Conservation (phyloP, 192 early-diverging fungal species). For the Coemansia javaensis region DNA sequence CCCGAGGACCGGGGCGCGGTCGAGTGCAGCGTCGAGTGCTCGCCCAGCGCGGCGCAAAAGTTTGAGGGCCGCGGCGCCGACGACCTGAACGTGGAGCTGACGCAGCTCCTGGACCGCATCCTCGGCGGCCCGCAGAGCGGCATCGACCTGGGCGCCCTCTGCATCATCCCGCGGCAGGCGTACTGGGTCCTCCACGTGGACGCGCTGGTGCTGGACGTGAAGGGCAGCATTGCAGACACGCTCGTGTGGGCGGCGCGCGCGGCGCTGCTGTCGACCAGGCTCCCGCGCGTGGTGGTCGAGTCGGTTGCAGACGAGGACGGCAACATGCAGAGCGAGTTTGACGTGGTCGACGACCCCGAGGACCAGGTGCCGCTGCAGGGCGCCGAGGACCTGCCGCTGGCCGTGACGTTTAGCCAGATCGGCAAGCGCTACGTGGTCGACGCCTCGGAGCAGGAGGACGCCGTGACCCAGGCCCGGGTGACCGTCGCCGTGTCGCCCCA, state of each 20-base stretch:
- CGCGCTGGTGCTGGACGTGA: conserved; percentile 85
- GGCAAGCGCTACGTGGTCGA: conserved; percentile 81
- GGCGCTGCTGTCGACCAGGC: conserved; percentile 80
- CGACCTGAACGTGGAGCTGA: conserved; percentile 78
- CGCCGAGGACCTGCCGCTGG: conserved; percentile 71
- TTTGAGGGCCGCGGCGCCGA: conserved; percentile 76
- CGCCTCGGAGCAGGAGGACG: conserved; percentile 84
- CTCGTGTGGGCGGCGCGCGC: conserved; percentile 82
- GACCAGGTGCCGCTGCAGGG: conserved; percentile 76
- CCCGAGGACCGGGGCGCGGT: conserved; percentile 60
- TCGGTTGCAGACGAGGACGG: conserved; percentile 73
- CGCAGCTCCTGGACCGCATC: conserved; percentile 74
- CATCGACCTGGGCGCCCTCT: conserved; percentile 77
- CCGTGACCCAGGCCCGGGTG: conserved; percentile 74
- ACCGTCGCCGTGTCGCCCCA: conserved; percentile 75
- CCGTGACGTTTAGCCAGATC: conserved; percentile 84
- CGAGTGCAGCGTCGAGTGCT: conserved; percentile 88
- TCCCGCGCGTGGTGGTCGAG: conserved; percentile 81
- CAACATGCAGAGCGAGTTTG: conserved; percentile 79
- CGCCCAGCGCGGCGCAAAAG: conserved; percentile 76
- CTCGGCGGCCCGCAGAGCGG: conserved; percentile 80
- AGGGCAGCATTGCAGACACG: conserved; percentile 80
- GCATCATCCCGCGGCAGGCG: conserved; percentile 82
- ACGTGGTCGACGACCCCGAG: conserved; percentile 85
- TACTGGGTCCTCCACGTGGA: conserved; percentile 93